Evolutionary conservation across 805 yeast genomes (phyloP).

Genomic region (Yamadazyma paraphyllophila): DNA sequence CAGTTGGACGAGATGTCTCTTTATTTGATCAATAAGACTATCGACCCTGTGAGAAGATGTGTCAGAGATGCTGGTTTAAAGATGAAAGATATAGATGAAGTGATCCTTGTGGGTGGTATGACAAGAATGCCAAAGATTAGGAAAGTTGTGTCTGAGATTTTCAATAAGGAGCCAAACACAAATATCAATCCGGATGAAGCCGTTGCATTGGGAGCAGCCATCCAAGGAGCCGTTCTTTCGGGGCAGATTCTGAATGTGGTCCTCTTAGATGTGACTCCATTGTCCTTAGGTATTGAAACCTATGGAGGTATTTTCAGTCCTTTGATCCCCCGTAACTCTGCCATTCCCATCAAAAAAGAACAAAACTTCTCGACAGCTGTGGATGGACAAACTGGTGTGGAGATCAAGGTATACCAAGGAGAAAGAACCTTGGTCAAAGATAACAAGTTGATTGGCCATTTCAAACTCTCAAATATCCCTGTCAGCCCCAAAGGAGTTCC

Average conservation of each 20-base stretch:
- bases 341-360: slow-evolving; percentile 73
- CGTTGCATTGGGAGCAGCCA: slow-evolving; percentile 89
- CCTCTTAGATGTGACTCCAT: slow-evolving; percentile 77
- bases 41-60: slow-evolving; percentile 73
- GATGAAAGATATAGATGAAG: slow-evolving; percentile 67
- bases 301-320: slow-evolving; percentile 84
- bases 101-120: slow-evolving; percentile 84
- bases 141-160: slow-evolving; percentile 55
- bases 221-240: slow-evolving; percentile 82
- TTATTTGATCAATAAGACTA: slow-evolving; percentile 63
- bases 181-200: slow-evolving; percentile 89
- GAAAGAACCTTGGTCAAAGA: slow-evolving; percentile 77
- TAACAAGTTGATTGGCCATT: slow-evolving; percentile 73
- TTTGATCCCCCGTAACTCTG: slow-evolving; percentile 71
- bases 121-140: slow-evolving; percentile 84
- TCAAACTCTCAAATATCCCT: slow-evolving; percentile 70
- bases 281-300: slow-evolving; percentile 80
- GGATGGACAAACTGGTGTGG: slow-evolving; percentile 83
- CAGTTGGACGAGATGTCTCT: slow-evolving; percentile 67
- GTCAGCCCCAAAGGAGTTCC: slow-evolving; percentile 78
- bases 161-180: slow-evolving; percentile 65
- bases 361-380: slow-evolving; percentile 79
- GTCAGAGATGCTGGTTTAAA: slow-evolving; percentile 69
- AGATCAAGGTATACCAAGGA: slow-evolving; percentile 76
- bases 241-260: slow-evolving; percentile 81